Conservation (phyloP, 1,284 basidiomycete genomes). For the Hymenochaete sp. region DNA sequence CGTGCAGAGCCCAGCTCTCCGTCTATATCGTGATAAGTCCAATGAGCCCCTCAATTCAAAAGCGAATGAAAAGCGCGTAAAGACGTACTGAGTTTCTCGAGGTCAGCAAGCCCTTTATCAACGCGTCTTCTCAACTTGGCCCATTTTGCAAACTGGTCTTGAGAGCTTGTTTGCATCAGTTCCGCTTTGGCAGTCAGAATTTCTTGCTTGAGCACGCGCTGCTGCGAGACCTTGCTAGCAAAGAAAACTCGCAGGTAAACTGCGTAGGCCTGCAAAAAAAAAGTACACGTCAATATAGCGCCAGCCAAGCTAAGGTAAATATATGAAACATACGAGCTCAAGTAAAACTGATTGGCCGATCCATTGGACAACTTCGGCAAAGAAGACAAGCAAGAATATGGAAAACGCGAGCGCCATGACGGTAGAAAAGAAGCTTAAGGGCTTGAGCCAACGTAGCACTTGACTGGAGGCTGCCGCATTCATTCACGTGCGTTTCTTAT, state of each 20-base stretch:
- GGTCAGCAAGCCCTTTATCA: conserved; percentile 87
- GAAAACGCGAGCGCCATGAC: conserved; percentile 72
- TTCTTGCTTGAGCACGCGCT: conserved; percentile 66
- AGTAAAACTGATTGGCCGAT: conserved; percentile 77
- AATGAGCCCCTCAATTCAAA: conserved; percentile 6
- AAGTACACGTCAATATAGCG: conserved; percentile 12
- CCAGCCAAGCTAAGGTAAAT: conserved; percentile 2
- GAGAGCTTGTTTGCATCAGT: conserved; percentile 82
- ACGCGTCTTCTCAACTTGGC: conserved; percentile 86
- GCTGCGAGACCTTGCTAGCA: conserved; percentile 42
- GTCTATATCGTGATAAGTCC: conserved; percentile 43
- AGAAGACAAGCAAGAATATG: conserved; percentile 73
- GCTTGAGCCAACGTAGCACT: too few species aligned
- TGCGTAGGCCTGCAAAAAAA: conserved; percentile 48
- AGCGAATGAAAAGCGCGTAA: conserved; percentile 1
- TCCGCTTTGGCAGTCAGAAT: conserved; percentile 78
- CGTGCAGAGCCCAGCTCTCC: conserved; percentile 55
- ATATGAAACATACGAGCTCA: conserved; percentile 60
- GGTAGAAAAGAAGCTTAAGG: not conserved
- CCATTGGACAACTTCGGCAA: conserved; percentile 80
- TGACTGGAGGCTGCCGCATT: not conserved
- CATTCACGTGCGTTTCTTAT: too few species aligned
- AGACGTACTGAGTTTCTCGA: conserved; percentile 86
- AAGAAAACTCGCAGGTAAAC: conserved; percentile 63
- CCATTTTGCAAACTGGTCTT: conserved; percentile 99